A percentile compares a stretch with the other conserved stretches of the same genome.
These are phyloP conservation scores for Hansenula sp. DNA, from an alignment of 1,139 yeast species.

Conservation along the genomic window DNA sequence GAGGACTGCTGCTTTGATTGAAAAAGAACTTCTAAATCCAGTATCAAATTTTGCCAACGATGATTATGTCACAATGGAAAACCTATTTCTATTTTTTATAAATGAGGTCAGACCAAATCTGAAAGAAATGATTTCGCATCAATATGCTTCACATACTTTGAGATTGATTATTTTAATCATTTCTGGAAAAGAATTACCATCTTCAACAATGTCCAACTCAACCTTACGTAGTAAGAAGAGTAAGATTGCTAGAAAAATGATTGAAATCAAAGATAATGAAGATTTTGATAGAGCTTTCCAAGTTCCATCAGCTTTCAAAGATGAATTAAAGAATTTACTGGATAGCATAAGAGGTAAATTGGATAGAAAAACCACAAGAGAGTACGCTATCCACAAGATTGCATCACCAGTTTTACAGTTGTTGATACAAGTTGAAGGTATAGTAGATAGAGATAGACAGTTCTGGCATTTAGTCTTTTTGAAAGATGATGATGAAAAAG, in stretches of 20 bases:
- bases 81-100: conserved; percentile 57
- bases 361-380: conserved; percentile 50
- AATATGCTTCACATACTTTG: conserved; percentile 85
- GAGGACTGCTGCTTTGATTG: conserved; percentile 71
- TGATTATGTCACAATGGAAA: conserved; percentile 53
- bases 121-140: conserved; percentile 60
- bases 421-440: conserved; percentile 77
- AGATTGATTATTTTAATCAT: conserved; percentile 68
- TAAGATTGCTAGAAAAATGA: conserved; percentile 89
- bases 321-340: conserved; percentile 47
- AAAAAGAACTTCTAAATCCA: conserved; percentile 53
- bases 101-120: conserved; percentile 64
- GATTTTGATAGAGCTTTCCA: conserved; percentile 66
- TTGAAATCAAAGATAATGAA: conserved; percentile 75
- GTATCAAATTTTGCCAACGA: conserved; percentile 29
- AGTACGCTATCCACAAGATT: conserved; percentile 69
- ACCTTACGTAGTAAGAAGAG: conserved; percentile 82
- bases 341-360: conserved; percentile 32
- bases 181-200: conserved; percentile 79
- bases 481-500: conserved; percentile 40
- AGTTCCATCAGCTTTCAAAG: conserved; percentile 69
- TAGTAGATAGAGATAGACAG: conserved; percentile 65
- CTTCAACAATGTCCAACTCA: conserved; percentile 67
- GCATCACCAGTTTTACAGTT: conserved; percentile 89
- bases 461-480: conserved; percentile 53